Evolutionary conservation across 495 filamentous ascomycete species (phyloP).

Genomic region (Hypoxylon intermedium): DNA sequence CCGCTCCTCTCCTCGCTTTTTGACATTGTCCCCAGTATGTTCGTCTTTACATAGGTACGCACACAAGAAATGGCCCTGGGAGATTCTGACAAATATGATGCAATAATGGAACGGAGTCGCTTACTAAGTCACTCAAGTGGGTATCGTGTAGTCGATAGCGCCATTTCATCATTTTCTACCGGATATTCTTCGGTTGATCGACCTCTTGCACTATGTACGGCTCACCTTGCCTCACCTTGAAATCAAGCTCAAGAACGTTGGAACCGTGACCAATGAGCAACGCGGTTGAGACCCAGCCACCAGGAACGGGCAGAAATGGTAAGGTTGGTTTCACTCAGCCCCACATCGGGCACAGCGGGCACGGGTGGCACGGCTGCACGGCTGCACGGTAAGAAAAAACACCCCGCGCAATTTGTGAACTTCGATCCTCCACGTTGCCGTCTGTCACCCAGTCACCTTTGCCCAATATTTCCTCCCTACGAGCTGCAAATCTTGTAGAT

Average conservation of each 20-base stretch:
- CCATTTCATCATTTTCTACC: not conserved
- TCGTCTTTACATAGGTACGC: too few relatives aligned
- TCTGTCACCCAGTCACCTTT: too few relatives aligned
- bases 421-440: constrained; percentile 3
- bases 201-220: not conserved
- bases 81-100: too few relatives aligned
- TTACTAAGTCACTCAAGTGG: too few relatives aligned
- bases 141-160: too few relatives aligned
- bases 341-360: not conserved
- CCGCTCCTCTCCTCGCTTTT: too few relatives aligned
- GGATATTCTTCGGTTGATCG: not conserved
- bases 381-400: constrained; percentile 17
- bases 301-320: constrained; percentile 22
- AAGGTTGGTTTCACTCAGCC: not conserved
- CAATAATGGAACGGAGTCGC: too few relatives aligned
- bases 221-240: constrained; percentile 12
- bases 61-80: too few relatives aligned
- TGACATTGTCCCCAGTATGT: too few relatives aligned
- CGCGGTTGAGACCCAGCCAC: constrained; percentile 24
- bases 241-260: not conserved
- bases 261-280: constrained; percentile 17
- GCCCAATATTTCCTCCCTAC: too few relatives aligned
- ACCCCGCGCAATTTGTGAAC: constrained; percentile 34
- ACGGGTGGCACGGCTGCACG: too few relatives aligned
- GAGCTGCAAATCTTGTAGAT: too few relatives aligned